Evolutionary conservation across 2,329 filamentous ascomycete genomes (phyloP), one percentile per base, ranked within the genome.

Genomic region (Diplodia scrobiculata): DNA sequence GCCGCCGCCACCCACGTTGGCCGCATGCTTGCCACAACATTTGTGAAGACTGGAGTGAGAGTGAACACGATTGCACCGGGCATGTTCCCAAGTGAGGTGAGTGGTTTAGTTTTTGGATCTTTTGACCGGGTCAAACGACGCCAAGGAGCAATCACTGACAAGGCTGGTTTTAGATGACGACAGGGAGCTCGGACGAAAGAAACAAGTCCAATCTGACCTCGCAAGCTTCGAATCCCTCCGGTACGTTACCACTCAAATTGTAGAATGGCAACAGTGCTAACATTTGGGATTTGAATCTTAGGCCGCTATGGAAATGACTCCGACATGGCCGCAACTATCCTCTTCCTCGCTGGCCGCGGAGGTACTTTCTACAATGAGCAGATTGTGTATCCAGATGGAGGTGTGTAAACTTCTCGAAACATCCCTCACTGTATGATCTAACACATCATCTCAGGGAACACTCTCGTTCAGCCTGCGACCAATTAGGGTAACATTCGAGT

Each of bases 301-400:
- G 69, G 70, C 51, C 69, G 78, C 34, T 71, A 74, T 53, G 82
- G 81, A 3, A 71, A 77, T 21, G 82, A 85, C 47, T 78, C 75
- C 13, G 83, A 84, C 68, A 84, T 84, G 80, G 82, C 79, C 5
- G 81, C 80, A 1, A 82, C 80, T 3, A 79, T 84, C 5, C 71
- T 85, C 55, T 80, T 84, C 68, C 72, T 85, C 48, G 83, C 82
- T 45, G 81, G 83, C 0, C 79, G 77, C 34, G 82, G 81, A 32
- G 83, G 83, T 2, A 69, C 80, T 0, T 84, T 84, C 68, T 81
- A 83, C 68, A 85, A 85, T 51, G 81, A 83, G 53, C 83, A 85
- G 72, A 79, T 84, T 36, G 66, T 85, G 52, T 83, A 82, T 68
- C 82, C 81, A 14, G 82, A 84, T 71, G 82, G 82, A 50, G 73